Evolutionary conservation across 2,329 filamentous ascomycete species (phyloP).

Genomic region (Fusarium illudens): DNA sequence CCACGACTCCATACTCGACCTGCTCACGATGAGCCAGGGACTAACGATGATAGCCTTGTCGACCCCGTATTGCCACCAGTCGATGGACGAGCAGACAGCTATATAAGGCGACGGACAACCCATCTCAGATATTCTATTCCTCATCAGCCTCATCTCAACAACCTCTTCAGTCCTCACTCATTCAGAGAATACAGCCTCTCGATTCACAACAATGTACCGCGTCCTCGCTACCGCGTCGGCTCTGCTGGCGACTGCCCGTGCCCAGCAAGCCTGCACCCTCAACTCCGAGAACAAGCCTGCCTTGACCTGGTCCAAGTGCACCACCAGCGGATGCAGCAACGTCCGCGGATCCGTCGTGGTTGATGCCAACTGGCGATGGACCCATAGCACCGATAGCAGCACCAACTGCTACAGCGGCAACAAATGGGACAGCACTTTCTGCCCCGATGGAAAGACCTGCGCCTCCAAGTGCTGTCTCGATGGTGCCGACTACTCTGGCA

Average conservation of each 20-base stretch:
- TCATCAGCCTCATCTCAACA: slow-evolving; percentile 24
- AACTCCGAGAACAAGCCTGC: slow-evolving; percentile 61
- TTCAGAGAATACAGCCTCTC: slow-evolving; percentile 17
- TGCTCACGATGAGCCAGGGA: not conserved
- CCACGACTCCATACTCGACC: slow-evolving; percentile 4
- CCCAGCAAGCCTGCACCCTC: slow-evolving; percentile 61
- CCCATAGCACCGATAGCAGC: slow-evolving; percentile 55
- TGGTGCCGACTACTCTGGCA: slow-evolving; percentile 60
- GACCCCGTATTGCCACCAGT: not conserved
- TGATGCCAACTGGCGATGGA: slow-evolving; percentile 71
- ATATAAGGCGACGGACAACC: slow-evolving; percentile 27
- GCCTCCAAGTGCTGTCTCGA: slow-evolving; percentile 62
- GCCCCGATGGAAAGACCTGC: slow-evolving; percentile 53
- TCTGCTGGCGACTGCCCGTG: slow-evolving; percentile 43
- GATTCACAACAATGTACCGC: slow-evolving; percentile 42
- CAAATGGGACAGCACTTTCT: slow-evolving; percentile 53
- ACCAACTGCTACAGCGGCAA: slow-evolving; percentile 68
- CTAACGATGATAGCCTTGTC: not conserved
- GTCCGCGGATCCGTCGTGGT: slow-evolving; percentile 62
- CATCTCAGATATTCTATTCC: slow-evolving; percentile 1
- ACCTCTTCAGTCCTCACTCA: slow-evolving; percentile 15
- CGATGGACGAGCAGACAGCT: not conserved
- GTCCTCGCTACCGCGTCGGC: slow-evolving; percentile 42
- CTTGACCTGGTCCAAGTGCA: slow-evolving; percentile 63
- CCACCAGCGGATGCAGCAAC: slow-evolving; percentile 59